Evolutionary conservation across 495 filamentous ascomycete genomes (phyloP), one percentile per base, ranked within the genome.

Genomic region (Penicillium cosmopolitanum): DNA sequence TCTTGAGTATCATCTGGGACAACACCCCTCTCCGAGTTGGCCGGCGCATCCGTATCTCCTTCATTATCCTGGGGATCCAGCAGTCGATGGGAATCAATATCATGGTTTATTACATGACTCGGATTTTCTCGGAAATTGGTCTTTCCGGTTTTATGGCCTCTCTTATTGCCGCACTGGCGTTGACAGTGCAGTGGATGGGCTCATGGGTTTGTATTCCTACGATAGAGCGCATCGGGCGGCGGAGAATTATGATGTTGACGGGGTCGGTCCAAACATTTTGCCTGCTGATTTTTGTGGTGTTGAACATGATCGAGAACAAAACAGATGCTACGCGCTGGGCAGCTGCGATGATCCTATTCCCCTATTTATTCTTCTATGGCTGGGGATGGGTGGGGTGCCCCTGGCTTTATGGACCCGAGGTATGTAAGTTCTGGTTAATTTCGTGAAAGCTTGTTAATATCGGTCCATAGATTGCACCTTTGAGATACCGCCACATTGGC

Each of bases 31-130:
- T 76, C 5, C 57, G 64, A 34, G 46, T 67, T 4, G 68, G 70
- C 11, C 68, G 67, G 5, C 66, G 72, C 3, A 53, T 73, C 18
- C 57, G 66, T 1, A 68, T 69, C 2, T 64, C 69, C 3, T 71
- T 70, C 25, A 58, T 74, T 46, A 56, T 64, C n/a, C 65, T 61
- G 8, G 56, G 55, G 2, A 56, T 61, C 11, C 57, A 75, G 52
- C 69, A 75, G 40, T 62, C 69, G 23, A 74, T 70, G 51, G 72
- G 68, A 12, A 71, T 68, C 46, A 68, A 73, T 38, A 40, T 73
- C 1, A 36, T 64, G 19, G 64, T 70, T 3, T 75, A 73, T 56
- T 76, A 68, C 43, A 62, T 54, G 28, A 67, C 66, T n/a, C 46
- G 53, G 2, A 72, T 77, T 9, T 66, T 75, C 15, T 43, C 56